A percentile compares a stretch with the other conserved stretches of the same genome.
Conservation (phyloP, 2,329 filamentous ascomycete species). For the Nemania diffusa region DNA sequence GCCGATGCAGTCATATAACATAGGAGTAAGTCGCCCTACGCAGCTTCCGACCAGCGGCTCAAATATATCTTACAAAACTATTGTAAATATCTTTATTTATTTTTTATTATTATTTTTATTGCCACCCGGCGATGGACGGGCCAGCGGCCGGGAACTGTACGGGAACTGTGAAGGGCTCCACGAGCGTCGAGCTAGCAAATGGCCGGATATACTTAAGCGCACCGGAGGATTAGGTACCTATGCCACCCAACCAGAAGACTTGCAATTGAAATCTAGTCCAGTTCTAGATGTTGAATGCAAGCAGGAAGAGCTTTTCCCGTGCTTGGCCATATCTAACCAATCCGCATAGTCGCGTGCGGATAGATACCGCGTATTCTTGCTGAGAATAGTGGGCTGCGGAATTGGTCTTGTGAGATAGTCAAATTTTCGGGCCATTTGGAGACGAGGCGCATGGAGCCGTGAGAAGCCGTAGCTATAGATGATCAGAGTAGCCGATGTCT, state of each 20-base stretch:
- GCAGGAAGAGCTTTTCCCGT: constrained; percentile 18
- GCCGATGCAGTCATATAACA: neutral
- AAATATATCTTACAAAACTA: no score
- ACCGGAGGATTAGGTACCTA: constrained; percentile 13
- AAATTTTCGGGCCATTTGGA: constrained; percentile 19
- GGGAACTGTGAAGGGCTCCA: constrained; percentile 31
- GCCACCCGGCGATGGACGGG: neutral
- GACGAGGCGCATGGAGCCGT: neutral
- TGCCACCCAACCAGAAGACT: constrained; percentile 22
- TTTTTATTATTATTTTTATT: neutral
- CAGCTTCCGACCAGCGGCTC: neutral
- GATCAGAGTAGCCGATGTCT: neutral
- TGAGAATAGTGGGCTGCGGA: constrained; percentile 26
- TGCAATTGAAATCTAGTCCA: constrained; percentile 5
- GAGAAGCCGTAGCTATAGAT: neutral
- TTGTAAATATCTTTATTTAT: no score
- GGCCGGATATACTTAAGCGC: constrained; percentile 32
- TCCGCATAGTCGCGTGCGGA: constrained; percentile 3
- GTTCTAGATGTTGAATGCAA: constrained; percentile 9
- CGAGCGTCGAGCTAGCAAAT: constrained; percentile 15
- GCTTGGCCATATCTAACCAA: constrained; percentile 20
- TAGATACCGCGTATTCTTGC: constrained; percentile 12
- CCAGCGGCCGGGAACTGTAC: constrained; percentile 26
- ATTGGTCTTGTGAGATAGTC: constrained; percentile 11
- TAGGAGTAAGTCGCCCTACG: neutral